A percentile compares a stretch with the other conserved stretches of the same genome.
These are phyloP conservation scores for Oldenlandia corymbosa DNA, from an alignment of 257 asterid species.

Conservation along the genomic window DNA sequence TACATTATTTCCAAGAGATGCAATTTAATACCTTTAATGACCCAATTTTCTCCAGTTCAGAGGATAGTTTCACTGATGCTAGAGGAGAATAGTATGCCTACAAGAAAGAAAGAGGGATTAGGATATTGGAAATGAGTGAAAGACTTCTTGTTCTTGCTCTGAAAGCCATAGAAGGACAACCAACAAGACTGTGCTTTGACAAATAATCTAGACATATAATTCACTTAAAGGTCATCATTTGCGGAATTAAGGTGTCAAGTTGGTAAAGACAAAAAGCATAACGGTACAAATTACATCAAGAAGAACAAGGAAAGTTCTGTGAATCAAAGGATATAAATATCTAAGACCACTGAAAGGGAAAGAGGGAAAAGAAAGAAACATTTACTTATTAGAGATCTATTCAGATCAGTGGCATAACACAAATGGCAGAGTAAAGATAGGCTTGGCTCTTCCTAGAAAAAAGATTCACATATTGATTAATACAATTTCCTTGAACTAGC, in stretches of 20 bases:
- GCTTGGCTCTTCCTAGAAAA: background rate
- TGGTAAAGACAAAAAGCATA: background rate
- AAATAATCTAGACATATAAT: background rate
- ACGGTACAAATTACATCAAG: background rate
- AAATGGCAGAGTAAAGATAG: background rate
- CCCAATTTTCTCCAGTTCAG: conserved; percentile 70
- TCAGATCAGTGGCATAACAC: background rate
- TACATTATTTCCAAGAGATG: background rate
- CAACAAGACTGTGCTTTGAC: background rate
- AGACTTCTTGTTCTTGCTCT: background rate
- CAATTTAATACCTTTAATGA: conserved; percentile 63
- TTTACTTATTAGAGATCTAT: background rate
- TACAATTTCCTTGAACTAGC: background rate
- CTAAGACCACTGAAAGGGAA: no score
- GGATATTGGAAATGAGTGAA: background rate
- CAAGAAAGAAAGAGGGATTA: conserved; percentile 15
- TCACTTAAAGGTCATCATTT: background rate
- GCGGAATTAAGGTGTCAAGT: background rate
- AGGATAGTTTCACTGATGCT: conserved; percentile 56
- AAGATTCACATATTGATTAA: background rate
- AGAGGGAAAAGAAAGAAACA: background rate
- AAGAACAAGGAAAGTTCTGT: no score
- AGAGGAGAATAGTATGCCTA: conserved; percentile 69
- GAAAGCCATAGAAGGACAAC: background rate
- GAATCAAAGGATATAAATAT: background rate